Evolutionary conservation across 768 basidiomycete species (phyloP).

Genomic region (Hygrocybe punicea): DNA sequence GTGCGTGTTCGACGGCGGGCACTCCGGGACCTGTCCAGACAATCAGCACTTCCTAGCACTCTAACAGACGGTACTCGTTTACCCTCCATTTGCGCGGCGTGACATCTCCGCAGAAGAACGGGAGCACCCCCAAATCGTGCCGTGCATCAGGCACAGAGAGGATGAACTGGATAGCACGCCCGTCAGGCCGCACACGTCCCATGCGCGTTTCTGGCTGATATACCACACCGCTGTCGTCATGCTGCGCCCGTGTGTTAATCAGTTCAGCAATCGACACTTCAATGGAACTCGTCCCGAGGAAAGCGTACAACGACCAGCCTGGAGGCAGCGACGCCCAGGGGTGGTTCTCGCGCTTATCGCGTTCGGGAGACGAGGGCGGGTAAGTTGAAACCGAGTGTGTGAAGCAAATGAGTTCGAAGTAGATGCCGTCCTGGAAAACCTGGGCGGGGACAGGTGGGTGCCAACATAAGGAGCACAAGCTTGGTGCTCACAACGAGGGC

Average conservation of each 20-base stretch:
- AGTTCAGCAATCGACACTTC: constrained; percentile 41
- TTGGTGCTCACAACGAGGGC: constrained; percentile 51
- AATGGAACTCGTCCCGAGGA: constrained; percentile 50
- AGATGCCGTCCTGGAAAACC: constrained; percentile 56
- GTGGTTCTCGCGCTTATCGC: constrained; percentile 42
- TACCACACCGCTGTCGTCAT: constrained; percentile 35
- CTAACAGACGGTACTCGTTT: constrained; percentile 20
- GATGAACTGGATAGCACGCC: constrained; percentile 55
- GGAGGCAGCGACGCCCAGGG: constrained; percentile 52
- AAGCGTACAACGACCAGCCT: constrained; percentile 69
- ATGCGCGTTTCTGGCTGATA: constrained; percentile 50
- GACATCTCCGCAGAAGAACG: constrained; percentile 75
- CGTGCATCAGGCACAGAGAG: constrained; percentile 40
- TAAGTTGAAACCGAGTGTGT: constrained; percentile 52
- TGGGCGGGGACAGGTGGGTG: too few species aligned
- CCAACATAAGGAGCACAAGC: not conserved
- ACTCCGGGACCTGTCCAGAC: constrained; percentile 28
- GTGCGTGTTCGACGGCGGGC: constrained; percentile 43
- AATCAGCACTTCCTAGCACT: not conserved
- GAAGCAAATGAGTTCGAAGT: constrained; percentile 71
- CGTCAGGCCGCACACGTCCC: constrained; percentile 56
- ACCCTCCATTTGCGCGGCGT: constrained; percentile 61
- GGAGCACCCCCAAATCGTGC: constrained; percentile 37
- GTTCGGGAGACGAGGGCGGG: constrained; percentile 47
- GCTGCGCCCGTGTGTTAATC: constrained; percentile 51